Conservation (phyloP, 2,329 filamentous ascomycete species). For the Cryphonectria nitschkei region DNA sequence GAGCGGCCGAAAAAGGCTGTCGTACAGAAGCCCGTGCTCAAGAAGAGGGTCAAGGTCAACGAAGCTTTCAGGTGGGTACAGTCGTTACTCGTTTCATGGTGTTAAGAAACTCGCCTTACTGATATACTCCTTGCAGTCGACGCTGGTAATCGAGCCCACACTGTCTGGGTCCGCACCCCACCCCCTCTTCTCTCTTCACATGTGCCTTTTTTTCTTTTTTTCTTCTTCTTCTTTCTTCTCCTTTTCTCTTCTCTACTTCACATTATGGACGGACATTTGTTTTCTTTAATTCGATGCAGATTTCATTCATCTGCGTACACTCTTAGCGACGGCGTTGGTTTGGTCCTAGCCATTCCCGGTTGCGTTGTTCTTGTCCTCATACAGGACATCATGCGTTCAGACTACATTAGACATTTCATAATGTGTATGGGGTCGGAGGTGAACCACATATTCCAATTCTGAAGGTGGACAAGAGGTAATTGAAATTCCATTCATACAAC, state of each 20-base stretch:
- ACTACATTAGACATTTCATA: constrained; percentile 1
- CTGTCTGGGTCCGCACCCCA: too few species aligned
- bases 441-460: not conserved
- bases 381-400: not conserved
- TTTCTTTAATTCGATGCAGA: not conserved
- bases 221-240: not conserved
- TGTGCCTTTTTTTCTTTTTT: not conserved
- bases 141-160: constrained; percentile 4
- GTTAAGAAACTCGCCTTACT: not conserved
- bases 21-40: constrained; percentile 14
- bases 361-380: not conserved
- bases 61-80: constrained; percentile 28
- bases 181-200: not conserved
- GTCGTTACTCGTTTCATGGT: not conserved
- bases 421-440: not conserved
- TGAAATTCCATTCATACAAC: not conserved
- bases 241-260: not conserved
- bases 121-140: not conserved
- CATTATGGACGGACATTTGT: not conserved
- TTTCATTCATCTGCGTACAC: not conserved
- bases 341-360: not conserved
- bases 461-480: not conserved
- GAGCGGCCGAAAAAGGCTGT: constrained; percentile 23
- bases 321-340: constrained; percentile 10
- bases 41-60: constrained; percentile 23